These are phyloP conservation scores for Lachnellula arida DNA, from an alignment of 2,329 filamentous ascomycete species.

Conservation along the genomic window DNA sequence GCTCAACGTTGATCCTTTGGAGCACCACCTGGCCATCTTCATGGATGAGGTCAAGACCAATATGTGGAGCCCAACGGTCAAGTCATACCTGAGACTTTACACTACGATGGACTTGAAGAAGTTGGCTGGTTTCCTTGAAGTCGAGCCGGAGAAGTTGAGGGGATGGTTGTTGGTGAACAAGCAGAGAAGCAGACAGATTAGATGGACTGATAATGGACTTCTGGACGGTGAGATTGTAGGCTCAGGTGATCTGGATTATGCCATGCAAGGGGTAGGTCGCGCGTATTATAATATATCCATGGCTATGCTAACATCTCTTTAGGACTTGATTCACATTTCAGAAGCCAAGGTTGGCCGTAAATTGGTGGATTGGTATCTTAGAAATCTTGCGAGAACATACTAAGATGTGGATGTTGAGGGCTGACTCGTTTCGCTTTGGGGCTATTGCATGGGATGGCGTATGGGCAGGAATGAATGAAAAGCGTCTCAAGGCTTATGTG, in stretches of 20 bases:
- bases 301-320: conserved; percentile 19
- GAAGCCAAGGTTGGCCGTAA: conserved; percentile 97
- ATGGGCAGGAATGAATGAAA: conserved; percentile 17
- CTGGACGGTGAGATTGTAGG: conserved; percentile 91
- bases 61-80: conserved; percentile 95
- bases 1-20: conserved; percentile 91
- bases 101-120: conserved; percentile 99
- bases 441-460: conserved; percentile 31
- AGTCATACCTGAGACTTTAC: conserved; percentile 98
- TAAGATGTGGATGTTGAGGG: conserved; percentile 39
- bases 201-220: conserved; percentile 86
- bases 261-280: conserved; percentile 78
- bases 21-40: conserved; percentile 96
- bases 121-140: conserved; percentile 93
- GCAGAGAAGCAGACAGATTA: conserved; percentile 93
- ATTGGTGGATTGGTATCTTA: conserved; percentile 97
- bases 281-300: not conserved
- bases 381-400: conserved; percentile 94
- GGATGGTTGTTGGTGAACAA: conserved; percentile 96
- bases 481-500: conserved; percentile 11
- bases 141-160: conserved; percentile 92
- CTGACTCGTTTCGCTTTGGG: conserved; percentile 16
- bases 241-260: conserved; percentile 94
- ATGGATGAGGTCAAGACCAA: conserved; percentile 99
- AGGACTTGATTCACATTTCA: conserved; percentile 97